Percentiles rank a stretch among this genome's conserved stretches.
Conservation (phyloP, 179 eudicot species). For the Beta corolliflora region DNA sequence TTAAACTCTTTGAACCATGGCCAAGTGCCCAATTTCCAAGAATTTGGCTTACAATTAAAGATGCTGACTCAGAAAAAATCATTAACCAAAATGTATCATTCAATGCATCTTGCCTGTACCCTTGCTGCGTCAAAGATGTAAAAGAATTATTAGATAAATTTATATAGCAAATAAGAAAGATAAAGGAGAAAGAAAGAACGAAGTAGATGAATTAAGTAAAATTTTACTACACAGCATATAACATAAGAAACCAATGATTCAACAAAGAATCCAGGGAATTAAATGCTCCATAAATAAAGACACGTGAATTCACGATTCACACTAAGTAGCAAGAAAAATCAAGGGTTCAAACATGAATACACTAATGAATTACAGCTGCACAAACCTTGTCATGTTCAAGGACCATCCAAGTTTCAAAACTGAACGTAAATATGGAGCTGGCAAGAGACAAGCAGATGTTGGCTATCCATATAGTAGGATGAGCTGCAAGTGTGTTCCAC, state of each 20-base stretch:
- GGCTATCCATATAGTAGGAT: slow-evolving; percentile 67
- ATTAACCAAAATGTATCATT: slow-evolving; percentile 90
- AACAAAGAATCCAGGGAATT: not conserved
- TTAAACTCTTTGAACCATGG: slow-evolving; percentile 34
- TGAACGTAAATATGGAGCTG: slow-evolving; percentile 72
- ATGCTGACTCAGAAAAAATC: slow-evolving; percentile 71
- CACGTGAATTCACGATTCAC: not conserved
- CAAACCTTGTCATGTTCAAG: slow-evolving; percentile 90
- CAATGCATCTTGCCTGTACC: slow-evolving; percentile 73
- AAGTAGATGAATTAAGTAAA: not conserved
- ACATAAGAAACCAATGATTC: not conserved
- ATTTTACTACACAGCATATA: not conserved
- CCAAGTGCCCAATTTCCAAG: slow-evolving; percentile 65
- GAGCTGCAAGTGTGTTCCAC: slow-evolving; percentile 56
- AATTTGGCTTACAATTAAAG: slow-evolving; percentile 71
- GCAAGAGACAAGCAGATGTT: slow-evolving; percentile 78
- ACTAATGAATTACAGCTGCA: slow-evolving; percentile 4
- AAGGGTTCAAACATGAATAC: not conserved
- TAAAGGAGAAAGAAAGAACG: not conserved
- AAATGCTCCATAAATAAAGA: not conserved
- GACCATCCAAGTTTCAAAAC: slow-evolving; percentile 96
- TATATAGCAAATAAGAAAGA: not conserved
- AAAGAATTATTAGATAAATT: not conserved
- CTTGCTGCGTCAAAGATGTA: slow-evolving; percentile 55
- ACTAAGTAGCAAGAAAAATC: not conserved